Evolutionary conservation across 257 asterid genomes (phyloP), one percentile per base, ranked within the genome.

Genomic region (Gardenia jasminoides): DNA sequence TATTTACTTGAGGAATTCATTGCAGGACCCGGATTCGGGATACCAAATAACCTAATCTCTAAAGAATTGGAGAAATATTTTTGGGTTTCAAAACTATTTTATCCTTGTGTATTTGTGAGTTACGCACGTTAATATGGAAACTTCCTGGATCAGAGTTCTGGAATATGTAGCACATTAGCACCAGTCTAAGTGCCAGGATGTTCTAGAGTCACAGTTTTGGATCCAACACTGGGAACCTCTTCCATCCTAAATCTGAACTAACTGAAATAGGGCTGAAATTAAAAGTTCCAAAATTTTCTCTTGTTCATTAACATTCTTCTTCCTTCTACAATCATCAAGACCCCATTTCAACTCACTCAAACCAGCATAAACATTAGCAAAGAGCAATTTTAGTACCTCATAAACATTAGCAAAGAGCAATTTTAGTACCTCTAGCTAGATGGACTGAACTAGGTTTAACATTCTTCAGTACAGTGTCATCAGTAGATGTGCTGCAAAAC

Each of bases 181-280:
- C 41, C 41, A 36, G 41, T 36, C 41, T 36, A 36, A 36, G 41
- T 36, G 4, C 41, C 41, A 36, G 41, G 4, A 36, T 36, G 41
- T 36, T 36, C 33, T n/a, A n/a, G n/a, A n/a, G n/a, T n/a, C n/a
- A n/a, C n/a, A n/a, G n/a, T n/a, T 72, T 24, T 9, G 83, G 89
- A 80, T 58, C 77, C 69, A 88, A 28, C 39, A 82, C 6, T 0
- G 67, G 41, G 48, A 88, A 68, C 74, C 90, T 88, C 78, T 83
- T 89, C 92, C 92, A 86, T 24, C 68, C 89, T 90, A 89, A 88
- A 85, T 79, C 81, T 88, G 87, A 33, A 88, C 85, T 46, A 86
- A 65, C 17, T 72, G 69, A 72, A 86, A 73, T 1, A 87, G 89
- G 3, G 84, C 74, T 67, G 76, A 76, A 76, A 85, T 73, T 19